Conservation (phyloP, 2,329 filamentous ascomycete species). For the Diplodia mutila region DNA sequence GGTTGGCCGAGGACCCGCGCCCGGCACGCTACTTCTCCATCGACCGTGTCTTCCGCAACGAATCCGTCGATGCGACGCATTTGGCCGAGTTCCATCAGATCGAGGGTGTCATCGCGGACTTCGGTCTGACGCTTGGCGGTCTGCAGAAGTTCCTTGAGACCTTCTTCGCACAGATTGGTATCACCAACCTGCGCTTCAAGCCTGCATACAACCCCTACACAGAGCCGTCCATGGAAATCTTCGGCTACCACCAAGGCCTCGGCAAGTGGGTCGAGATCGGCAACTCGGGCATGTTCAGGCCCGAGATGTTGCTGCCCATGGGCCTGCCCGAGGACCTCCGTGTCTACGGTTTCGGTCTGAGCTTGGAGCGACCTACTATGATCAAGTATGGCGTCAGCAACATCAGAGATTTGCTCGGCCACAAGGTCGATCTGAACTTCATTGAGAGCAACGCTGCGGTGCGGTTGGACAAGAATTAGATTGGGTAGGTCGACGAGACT, state of each 20-base stretch:
- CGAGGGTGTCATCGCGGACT: slow-evolving; percentile 97
- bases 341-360: slow-evolving; percentile 92
- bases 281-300: slow-evolving; percentile 98
- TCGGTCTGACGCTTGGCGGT: slow-evolving; percentile 86
- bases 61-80: slow-evolving; percentile 95
- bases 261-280: slow-evolving; percentile 95
- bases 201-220: slow-evolving; percentile 82
- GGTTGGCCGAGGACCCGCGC: slow-evolving; percentile 79
- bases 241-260: slow-evolving; percentile 88
- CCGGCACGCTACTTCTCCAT: slow-evolving; percentile 98
- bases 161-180: slow-evolving; percentile 97
- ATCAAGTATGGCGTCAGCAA: slow-evolving; percentile 83
- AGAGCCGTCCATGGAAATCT: slow-evolving; percentile 97
- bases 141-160: slow-evolving; percentile 93
- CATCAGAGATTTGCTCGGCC: slow-evolving; percentile 88
- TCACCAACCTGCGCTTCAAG: slow-evolving; percentile 87
- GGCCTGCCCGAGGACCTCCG: slow-evolving; percentile 87
- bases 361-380: slow-evolving; percentile 94
- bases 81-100: slow-evolving; percentile 98
- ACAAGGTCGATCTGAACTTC: slow-evolving; percentile 93
- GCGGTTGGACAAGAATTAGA: slow-evolving; percentile 77
- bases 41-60: slow-evolving; percentile 96
- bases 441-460: slow-evolving; percentile 91
- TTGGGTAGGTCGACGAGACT: background rate
- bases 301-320: slow-evolving; percentile 96